Evolutionary conservation across 108 stramenopile genomes (phyloP).

Genomic region (Fistulifera solaris): DNA sequence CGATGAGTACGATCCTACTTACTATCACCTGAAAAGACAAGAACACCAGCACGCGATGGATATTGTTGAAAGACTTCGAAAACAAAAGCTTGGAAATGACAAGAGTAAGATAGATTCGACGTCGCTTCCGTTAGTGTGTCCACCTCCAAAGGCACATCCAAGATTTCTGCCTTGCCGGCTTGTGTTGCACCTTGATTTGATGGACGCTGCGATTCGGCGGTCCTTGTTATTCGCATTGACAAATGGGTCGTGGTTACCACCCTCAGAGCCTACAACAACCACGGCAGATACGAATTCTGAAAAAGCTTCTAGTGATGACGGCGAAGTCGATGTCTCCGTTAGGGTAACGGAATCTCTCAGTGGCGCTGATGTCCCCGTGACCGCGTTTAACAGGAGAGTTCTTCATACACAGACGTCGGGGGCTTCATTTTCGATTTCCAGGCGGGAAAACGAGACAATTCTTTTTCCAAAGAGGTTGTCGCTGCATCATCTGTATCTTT

Average conservation of each 20-base stretch:
- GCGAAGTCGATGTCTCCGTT: background rate
- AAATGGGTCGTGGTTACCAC: slow-evolving; percentile 78
- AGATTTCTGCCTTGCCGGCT: slow-evolving; percentile 73
- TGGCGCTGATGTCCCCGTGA: slow-evolving; percentile 23
- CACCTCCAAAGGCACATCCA: slow-evolving; percentile 76
- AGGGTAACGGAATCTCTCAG: background rate
- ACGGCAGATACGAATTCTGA: slow-evolving; percentile 19
- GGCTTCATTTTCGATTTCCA: slow-evolving; percentile 20
- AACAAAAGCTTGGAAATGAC: slow-evolving; percentile 41
- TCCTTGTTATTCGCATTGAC: slow-evolving; percentile 76
- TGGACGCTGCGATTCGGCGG: slow-evolving; percentile 82
- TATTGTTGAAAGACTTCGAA: slow-evolving; percentile 63
- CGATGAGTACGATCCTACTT: slow-evolving; percentile 88
- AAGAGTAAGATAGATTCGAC: slow-evolving; percentile 16
- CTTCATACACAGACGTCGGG: slow-evolving; percentile 9
- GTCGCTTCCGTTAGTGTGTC: slow-evolving; percentile 68
- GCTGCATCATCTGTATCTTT: slow-evolving; percentile 73
- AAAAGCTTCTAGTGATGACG: slow-evolving; percentile 1
- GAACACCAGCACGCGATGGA: slow-evolving; percentile 96
- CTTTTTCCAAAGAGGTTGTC: slow-evolving; percentile 66
- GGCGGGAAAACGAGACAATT: slow-evolving; percentile 18
- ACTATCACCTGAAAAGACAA: slow-evolving; percentile 71
- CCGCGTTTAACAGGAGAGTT: slow-evolving; percentile 18
- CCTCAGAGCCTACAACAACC: slow-evolving; percentile 48
- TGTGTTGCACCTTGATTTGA: slow-evolving; percentile 62